Evolutionary conservation across 2,329 filamentous ascomycete species (phyloP).

Genomic region (Cladophialophora yegresii): DNA sequence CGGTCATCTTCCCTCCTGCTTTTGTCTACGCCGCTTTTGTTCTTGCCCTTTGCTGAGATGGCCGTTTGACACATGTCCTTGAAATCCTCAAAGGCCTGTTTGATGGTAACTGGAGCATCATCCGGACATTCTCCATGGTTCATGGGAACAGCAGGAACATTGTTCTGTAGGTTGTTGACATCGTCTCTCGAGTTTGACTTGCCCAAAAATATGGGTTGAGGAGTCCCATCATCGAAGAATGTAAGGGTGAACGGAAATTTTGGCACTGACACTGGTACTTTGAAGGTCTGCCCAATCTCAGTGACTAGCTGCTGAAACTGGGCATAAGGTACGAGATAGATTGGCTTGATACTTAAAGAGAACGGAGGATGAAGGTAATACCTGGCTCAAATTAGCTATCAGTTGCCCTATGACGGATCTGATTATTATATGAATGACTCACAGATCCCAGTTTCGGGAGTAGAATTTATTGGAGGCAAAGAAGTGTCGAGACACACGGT

Average conservation of each 20-base stretch:
- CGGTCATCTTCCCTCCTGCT: slow-evolving; percentile 55
- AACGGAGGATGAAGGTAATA: slow-evolving; percentile 66
- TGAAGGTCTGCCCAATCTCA: slow-evolving; percentile 61
- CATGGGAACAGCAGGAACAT: slow-evolving; percentile 40
- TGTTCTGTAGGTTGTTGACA: slow-evolving; percentile 43
- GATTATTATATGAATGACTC: slow-evolving; percentile 45
- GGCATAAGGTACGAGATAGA: slow-evolving; percentile 66
- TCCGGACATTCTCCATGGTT: slow-evolving; percentile 35
- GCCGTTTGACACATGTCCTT: slow-evolving; percentile 57
- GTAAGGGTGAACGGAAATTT: slow-evolving; percentile 60
- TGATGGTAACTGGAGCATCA: slow-evolving; percentile 36
- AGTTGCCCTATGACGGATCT: background rate
- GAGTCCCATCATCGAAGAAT: slow-evolving; percentile 63
- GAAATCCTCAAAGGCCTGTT: slow-evolving; percentile 51
- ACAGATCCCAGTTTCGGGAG: slow-evolving; percentile 73
- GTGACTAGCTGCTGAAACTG: slow-evolving; percentile 68
- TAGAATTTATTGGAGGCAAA: slow-evolving; percentile 52
- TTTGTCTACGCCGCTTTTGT: slow-evolving; percentile 51
- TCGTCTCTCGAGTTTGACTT: slow-evolving; percentile 53
- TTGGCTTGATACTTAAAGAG: slow-evolving; percentile 52
- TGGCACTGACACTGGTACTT: slow-evolving; percentile 63
- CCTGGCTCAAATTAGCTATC: slow-evolving; percentile 44
- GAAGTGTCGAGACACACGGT: slow-evolving; percentile 43
- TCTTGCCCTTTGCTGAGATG: slow-evolving; percentile 52
- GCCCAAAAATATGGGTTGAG: slow-evolving; percentile 69